Percentiles rank a stretch among this genome's conserved stretches.
These are phyloP conservation scores for Nakazawaea wickerhamii DNA, from an alignment of 805 yeast genomes.

Conservation along the genomic window DNA sequence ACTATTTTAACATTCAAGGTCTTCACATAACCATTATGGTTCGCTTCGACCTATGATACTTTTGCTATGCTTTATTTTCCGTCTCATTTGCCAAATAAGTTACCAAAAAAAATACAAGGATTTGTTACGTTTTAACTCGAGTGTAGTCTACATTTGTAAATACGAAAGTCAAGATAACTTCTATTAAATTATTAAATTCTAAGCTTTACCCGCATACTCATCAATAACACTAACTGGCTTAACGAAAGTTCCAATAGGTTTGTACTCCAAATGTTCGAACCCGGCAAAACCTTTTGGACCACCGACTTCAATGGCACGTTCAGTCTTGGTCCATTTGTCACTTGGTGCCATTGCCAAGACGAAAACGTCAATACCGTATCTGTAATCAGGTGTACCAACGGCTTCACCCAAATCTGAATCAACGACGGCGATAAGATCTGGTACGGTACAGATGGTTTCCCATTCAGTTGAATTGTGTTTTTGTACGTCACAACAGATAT, in stretches of 20 bases:
- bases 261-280: slow-evolving; percentile 30
- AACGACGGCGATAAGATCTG: slow-evolving; percentile 38
- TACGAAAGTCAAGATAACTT: background rate
- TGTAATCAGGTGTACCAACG: slow-evolving; percentile 41
- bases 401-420: slow-evolving; percentile 40
- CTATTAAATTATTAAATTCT: slow-evolving; percentile 1
- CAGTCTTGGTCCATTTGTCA: slow-evolving; percentile 30
- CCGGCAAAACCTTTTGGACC: slow-evolving; percentile 34
- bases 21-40: no score
- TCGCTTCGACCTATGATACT: no score
- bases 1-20: no score
- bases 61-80: no score
- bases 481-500: slow-evolving; percentile 30
- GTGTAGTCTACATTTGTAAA: background rate
- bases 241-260: slow-evolving; percentile 31
- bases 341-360: slow-evolving; percentile 36
- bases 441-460: slow-evolving; percentile 33
- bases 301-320: slow-evolving; percentile 32
- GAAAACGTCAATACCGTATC: slow-evolving; percentile 39
- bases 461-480: slow-evolving; percentile 18
- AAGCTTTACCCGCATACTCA: slow-evolving; percentile 22
- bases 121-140: no score
- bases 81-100: no score
- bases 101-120: no score
- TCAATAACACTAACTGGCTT: slow-evolving; percentile 34